Base-by-base conservation (phyloP, 495 filamentous ascomycete genomes). In the Talaromyces wortmannii region DNA sequence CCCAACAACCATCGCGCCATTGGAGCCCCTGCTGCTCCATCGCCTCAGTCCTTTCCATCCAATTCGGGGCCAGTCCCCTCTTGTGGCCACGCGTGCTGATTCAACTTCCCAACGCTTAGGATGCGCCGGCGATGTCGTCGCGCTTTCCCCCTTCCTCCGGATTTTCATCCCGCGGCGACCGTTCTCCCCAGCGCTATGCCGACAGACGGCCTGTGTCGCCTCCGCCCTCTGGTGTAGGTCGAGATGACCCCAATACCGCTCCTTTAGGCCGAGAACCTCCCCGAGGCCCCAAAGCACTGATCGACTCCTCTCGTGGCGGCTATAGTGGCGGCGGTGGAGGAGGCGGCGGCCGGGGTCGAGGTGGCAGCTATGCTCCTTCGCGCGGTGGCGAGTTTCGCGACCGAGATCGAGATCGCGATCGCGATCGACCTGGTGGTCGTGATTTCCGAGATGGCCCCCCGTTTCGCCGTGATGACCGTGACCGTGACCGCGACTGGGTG, bases 231-330 rank as follows among this genome's bases (percentile, higher is more conserved):
- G 72, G 74, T 50, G 68, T 68, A 23, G 23, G 23, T 48, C 63
- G 68, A 13, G 72, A 76, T 56, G 74, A 76, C 59, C 65, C 59
- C 11, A 69, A 60, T 56, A 54, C 59, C 12, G 57, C 64, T 33
- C 64, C 72, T 10, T 62, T 77, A 17, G 71, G 70, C 23, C 63
- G 81, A 50, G 80, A 83, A 49, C 85, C 88, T 0, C 88, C 88
- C 2, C 75, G 86, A 36, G 88, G 83, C 4, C 88, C 88, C 0
- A 88, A 87, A 63, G 87, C 83, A 7, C 62, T 86, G 53, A 73
- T 86, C 17, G 86, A 89, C 59, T 68, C 82, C 4, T 80, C 85
- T 31, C 79, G 82, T 60, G 84, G 84, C 12, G 69, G 67, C 3
- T 78, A 70, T 56, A 18, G 16, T n/a, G 63, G 66, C 56, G 69